Percentiles rank a stretch among this genome's conserved stretches.
phyloP scores from a whole-genome alignment of 1,284 basidiomycete genomes.

The Cutaneotrichosporon sp. region DNA sequence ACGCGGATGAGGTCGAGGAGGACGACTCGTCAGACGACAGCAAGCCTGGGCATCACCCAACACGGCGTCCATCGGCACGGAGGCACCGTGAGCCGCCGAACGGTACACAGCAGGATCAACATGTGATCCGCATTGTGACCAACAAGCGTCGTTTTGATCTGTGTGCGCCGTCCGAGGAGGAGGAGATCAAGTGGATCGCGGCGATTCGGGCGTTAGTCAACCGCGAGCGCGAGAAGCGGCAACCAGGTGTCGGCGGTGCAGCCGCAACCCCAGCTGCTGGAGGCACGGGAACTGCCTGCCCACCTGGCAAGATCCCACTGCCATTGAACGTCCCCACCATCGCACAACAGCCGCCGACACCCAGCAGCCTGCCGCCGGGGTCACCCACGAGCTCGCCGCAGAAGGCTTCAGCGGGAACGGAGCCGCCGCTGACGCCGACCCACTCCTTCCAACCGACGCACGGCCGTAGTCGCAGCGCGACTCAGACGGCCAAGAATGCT shows the following conservation, averaged over 20 bases:
- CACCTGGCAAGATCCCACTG: neutral
- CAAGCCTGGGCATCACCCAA: neutral
- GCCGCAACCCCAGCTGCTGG: neutral
- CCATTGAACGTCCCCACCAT: conserved; percentile 25
- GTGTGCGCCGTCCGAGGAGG: conserved; percentile 93
- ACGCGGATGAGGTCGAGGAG: conserved; percentile 18
- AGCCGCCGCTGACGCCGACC: neutral
- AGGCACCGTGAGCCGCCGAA: neutral
- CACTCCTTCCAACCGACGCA: conserved; percentile 24
- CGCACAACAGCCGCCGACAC: conserved; percentile 37
- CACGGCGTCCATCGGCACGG: neutral
- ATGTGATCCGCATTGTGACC: conserved; percentile 93
- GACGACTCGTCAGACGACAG: conserved; percentile 7
- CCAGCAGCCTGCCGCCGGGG: conserved; percentile 3
- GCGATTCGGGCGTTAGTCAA: conserved; percentile 81
- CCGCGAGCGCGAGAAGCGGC: conserved; percentile 29
- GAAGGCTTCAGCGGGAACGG: neutral
- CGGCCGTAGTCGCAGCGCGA: conserved; percentile 30
- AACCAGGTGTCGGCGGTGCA: neutral
- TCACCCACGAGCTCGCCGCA: neutral
- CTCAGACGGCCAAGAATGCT: conserved; percentile 44
- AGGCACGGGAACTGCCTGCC: too few species aligned
- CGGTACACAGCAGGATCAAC: conserved; percentile 32
- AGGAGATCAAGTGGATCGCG: conserved; percentile 97
- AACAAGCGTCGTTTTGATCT: conserved; percentile 83